Evolutionary conservation across 1,284 basidiomycete species (phyloP), one percentile per base, ranked within the genome.

Genomic region (Lentinula novae-zelandiae): DNA sequence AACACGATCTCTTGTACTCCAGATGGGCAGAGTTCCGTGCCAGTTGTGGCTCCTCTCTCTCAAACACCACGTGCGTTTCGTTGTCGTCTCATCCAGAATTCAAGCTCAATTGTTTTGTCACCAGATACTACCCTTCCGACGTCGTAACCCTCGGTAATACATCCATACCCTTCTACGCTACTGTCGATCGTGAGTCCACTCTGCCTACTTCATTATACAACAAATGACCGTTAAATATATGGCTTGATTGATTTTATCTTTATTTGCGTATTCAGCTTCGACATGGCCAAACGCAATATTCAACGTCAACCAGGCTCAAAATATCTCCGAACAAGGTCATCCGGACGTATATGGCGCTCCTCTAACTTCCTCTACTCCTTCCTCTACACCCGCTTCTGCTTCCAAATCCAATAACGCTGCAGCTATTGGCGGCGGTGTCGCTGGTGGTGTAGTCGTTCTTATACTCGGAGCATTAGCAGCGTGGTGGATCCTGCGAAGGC

Each of bases 341-440:
- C 22, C 55, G 7, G 60, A 61, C 34, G 36, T 61, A 3, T 57
- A 51, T 10, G 60, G 60, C 13, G 39, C 40, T 34, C 46, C 60
- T 5, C 13, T 44, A 12, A 33, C 55, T 10, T n/a, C 59, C 4
- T 46, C 53, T 20, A 10, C 53, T 3, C 5, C 52, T 17, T 49
- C 49, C 15, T 59, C 60, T 13, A 17, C 7, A 33, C 48, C 33
- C 27, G 10, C 12, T 17, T 15, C 10, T 27, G 39, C 20, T 27
- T 48, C 20, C 27, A 52, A 52, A 6, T 50, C 33, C 6, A 53
- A 15, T 17, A 46, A 49, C 6, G 60, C 50, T 5, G 60, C 44
- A 42, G 60, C 60, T 8, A 61, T 61, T 17, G 60, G 40, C 20
- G 60, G 60, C 10, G 60, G 60, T 20, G 60, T 57, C 5, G 55